Base-by-base conservation (phyloP, 2,329 filamentous ascomycete species). In the Clarireedia homoeocarpa region DNA sequence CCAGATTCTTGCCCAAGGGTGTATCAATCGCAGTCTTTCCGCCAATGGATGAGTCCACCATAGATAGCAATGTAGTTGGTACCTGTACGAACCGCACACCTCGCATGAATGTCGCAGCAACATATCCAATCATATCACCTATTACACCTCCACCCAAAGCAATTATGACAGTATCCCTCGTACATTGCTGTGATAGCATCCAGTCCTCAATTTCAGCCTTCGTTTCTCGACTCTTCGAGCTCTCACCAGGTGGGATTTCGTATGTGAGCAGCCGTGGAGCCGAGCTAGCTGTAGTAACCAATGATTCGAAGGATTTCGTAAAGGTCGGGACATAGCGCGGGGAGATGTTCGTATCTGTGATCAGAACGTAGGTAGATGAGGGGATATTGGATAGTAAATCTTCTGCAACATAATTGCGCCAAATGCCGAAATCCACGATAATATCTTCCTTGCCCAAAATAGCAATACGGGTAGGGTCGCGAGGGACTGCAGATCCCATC, bases 11-110 rank as follows among this genome's bases (percentile, higher is more conserved):
- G 59, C 94, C 94, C 70, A 91, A 82, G 6, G 92, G 91, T 0
- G 90, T 95, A 70, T 99, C 94, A 71, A 99, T 97, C 56, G 94
- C 94, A 9, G 94, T 99, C 78, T 99, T 99, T 61, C 94, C 94
- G 60, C 94, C 94, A 69, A 99, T 97, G 39, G 91, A 96, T 47
- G 92, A 97, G 73, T 99, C 94, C 44, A 99, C 94, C 94, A 99
- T 99, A 61, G 94, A 84, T 53, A 99, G 79, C 56, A 99, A 77
- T 0, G 91, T 96, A 9, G 94, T 99, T 1, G 94, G 94, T 48
- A 99, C 91, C 73, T 99, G 94, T 44, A 96, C 91, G 70, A 96
- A 96, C 63, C 89, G 89, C 60, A 99, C 86, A 55, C 94, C 94
- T 64, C 94, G 86, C 94, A 99, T 99, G 74, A 97, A 99, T 39